A percentile compares a stretch with the other conserved stretches of the same genome.
These are phyloP conservation scores for Saccharomyces eubayanus DNA, from an alignment of 805 yeast genomes.

Conservation along the genomic window DNA sequence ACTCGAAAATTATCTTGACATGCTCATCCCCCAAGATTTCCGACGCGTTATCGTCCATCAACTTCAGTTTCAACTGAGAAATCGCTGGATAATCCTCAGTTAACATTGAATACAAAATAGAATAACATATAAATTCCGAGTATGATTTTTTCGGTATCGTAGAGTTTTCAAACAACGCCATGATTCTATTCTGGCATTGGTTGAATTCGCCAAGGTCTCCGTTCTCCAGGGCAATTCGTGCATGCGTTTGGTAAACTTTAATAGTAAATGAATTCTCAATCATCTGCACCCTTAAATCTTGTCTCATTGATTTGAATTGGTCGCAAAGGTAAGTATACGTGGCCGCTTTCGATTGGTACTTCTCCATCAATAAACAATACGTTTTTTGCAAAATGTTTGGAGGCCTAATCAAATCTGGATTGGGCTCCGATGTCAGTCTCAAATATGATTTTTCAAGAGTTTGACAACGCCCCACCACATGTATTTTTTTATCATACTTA, in stretches of 20 bases:
- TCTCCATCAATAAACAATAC: slow-evolving; percentile 42
- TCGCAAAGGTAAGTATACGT: slow-evolving; percentile 74
- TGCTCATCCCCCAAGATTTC: slow-evolving; percentile 12
- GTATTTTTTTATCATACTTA: slow-evolving; percentile 28
- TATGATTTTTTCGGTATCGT: slow-evolving; percentile 27
- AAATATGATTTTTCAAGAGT: slow-evolving; percentile 69
- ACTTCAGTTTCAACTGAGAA: slow-evolving; percentile 20
- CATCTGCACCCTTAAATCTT: slow-evolving; percentile 87
- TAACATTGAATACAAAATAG: slow-evolving; percentile 64
- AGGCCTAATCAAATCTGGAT: slow-evolving; percentile 78
- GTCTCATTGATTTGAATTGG: slow-evolving; percentile 87
- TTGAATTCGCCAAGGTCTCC: slow-evolving; percentile 89
- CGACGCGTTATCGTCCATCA: slow-evolving; percentile 6
- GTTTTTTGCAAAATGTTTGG: slow-evolving; percentile 50
- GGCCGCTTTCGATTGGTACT: slow-evolving; percentile 41
- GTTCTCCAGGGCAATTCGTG: slow-evolving; percentile 74
- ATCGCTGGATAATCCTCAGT: slow-evolving; percentile 47
- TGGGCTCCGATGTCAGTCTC: slow-evolving; percentile 85
- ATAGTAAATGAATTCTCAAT: slow-evolving; percentile 71
- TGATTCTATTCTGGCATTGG: slow-evolving; percentile 83
- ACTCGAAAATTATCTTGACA: slow-evolving; percentile 24
- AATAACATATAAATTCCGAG: slow-evolving; percentile 62
- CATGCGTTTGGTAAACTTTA: slow-evolving; percentile 75
- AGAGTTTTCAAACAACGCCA: slow-evolving; percentile 46
- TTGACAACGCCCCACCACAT: slow-evolving; percentile 55